Evolutionary conservation across 176 grass and related monocot genomes (phyloP).

Genomic region (Musa itinerans): DNA sequence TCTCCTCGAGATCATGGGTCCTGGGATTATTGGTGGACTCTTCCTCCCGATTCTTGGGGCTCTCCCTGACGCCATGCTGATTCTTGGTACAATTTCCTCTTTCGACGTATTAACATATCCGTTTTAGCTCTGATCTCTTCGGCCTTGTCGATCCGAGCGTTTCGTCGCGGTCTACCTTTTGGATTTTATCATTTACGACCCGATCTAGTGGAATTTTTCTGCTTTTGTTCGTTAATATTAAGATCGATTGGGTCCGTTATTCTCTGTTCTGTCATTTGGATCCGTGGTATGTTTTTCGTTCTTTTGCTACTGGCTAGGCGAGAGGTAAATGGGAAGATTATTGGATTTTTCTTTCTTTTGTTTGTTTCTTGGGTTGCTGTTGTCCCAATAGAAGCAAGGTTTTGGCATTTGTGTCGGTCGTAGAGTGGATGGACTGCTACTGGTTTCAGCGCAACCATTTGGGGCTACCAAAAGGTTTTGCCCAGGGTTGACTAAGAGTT

Average conservation of each 20-base stretch:
- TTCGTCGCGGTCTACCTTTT: neutral
- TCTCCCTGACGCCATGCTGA: conserved; percentile 70
- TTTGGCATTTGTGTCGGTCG: neutral
- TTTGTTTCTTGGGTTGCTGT: neutral
- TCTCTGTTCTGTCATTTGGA: neutral
- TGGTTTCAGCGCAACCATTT: neutral
- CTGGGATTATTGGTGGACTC: conserved; percentile 78
- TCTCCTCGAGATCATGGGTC: conserved; percentile 79
- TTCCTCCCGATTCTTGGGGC: conserved; percentile 88
- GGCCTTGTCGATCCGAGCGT: neutral
- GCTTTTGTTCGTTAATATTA: neutral
- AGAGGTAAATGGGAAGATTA: neutral
- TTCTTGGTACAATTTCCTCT: conserved; percentile 41
- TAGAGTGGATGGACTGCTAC: neutral
- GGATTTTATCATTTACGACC: neutral
- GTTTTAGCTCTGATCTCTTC: neutral
- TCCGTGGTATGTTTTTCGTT: neutral
- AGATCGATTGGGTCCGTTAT: neutral
- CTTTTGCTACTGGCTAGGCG: neutral
- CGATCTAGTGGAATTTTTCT: neutral
- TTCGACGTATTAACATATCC: neutral
- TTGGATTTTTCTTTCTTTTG: neutral
- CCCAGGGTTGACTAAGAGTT: too few relatives aligned
- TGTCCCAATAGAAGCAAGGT: neutral
- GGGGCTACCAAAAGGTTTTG: too few relatives aligned